Base-by-base conservation (phyloP, 768 basidiomycete species). In the Suillus bovinus region DNA sequence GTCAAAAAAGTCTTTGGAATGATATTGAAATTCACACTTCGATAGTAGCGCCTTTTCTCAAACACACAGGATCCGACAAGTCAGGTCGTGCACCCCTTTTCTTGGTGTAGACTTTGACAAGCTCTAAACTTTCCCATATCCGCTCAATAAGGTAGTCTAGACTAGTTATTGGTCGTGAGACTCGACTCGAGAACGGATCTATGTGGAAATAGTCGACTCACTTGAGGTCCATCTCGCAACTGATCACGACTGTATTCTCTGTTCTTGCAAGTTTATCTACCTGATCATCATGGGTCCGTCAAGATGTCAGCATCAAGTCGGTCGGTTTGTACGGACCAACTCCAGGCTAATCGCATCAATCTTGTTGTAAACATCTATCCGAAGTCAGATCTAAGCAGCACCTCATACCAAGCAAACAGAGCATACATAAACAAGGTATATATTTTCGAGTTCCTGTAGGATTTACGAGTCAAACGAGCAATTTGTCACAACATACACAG, bases 21-120 rank as follows among this genome's bases (percentile, higher is more conserved):
- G 41, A 60, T 22, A 61, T 60, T 31, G 16, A 20, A 20, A 52
- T 17, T 5, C 67, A 38, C 61, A 91, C 92, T 82, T 98, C 96
- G 57, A 99, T 90, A 4, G 93, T 95, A 3, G 96, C 94, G 0
- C 96, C 97, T 72, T 86, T 90, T 63, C 96, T 83, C 63, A 98
- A 75, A 75, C 91, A 93, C 55, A 99, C 86, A 29, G 97, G 97
- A 74, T 99, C 97, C 1, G 81, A 76, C 14, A 99, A 76, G 73
- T 99, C 97, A 4, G 97, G 96, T 66, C 91, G 91, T 34, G 83
- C 91, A n/a, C 96, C 97, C 49, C 97, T 84, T 74, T 96, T 96
- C 78, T 99, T 99, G 3, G 97, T 99, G 76, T 98, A 99, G 50
- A 99, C 86, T 71, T 95, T 96, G 60, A 90, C 90, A 8, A 93